Percentiles rank a stretch among this genome's conserved stretches.
Evolutionary conservation across 148 eudicot species (phyloP).

Genomic region (Vaccinium macrocarpon): DNA sequence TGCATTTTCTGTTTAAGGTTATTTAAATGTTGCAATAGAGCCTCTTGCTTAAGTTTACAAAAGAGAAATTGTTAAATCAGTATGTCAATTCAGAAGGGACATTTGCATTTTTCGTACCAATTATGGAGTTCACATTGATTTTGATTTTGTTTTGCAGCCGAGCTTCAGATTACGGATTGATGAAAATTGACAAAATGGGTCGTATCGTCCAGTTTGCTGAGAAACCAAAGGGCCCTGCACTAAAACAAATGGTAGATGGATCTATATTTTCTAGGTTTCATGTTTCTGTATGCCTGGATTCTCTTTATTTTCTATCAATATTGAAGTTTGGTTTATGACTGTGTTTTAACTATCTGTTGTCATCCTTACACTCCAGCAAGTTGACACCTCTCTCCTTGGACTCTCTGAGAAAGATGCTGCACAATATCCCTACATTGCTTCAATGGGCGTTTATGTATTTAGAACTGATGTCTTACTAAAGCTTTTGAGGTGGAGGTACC

Average conservation of each 20-base stretch:
- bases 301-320: not conserved
- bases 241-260: slow-evolving; percentile 61
- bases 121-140: slow-evolving; percentile 36
- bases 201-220: slow-evolving; percentile 70
- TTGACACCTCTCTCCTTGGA: slow-evolving; percentile 79
- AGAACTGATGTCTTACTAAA: slow-evolving; percentile 72
- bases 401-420: slow-evolving; percentile 59
- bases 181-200: slow-evolving; percentile 77
- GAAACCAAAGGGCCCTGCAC: slow-evolving; percentile 77
- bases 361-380: slow-evolving; percentile 46
- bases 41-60: not conserved
- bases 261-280: not conserved
- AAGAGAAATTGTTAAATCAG: slow-evolving; percentile 10
- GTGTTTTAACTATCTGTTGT: not conserved
- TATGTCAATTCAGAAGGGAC: not conserved
- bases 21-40: not conserved
- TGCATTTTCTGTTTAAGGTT: not conserved
- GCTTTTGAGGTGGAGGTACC: slow-evolving; percentile 61
- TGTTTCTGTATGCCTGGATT: not conserved
- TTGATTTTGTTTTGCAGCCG: slow-evolving; percentile 53
- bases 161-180: slow-evolving; percentile 59
- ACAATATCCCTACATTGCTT: slow-evolving; percentile 79
- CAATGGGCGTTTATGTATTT: slow-evolving; percentile 95
- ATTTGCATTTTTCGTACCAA: slow-evolving; percentile 9
- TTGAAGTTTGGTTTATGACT: not conserved